These are phyloP conservation scores for Metschnikowia continentalis DNA, from an alignment of 805 yeast genomes.

Conservation along the genomic window DNA sequence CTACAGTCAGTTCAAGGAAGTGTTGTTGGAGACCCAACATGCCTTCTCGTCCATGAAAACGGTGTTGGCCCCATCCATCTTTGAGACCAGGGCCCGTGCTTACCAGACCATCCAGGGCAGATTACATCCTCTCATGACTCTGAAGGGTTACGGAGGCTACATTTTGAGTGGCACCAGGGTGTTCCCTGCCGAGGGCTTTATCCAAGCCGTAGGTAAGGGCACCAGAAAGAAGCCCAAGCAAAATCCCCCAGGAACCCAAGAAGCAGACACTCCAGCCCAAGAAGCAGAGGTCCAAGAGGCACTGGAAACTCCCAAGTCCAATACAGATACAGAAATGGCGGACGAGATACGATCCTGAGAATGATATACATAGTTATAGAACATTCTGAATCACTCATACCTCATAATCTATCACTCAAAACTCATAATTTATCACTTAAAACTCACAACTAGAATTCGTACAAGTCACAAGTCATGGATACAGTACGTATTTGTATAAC, in stretches of 20 bases:
- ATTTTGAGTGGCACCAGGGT: slow-evolving; percentile 76
- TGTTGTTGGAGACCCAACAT: slow-evolving; percentile 69
- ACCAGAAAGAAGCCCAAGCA: slow-evolving; percentile 35
- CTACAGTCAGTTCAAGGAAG: slow-evolving; percentile 78
- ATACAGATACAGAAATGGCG: neutral
- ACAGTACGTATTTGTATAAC: too few relatives aligned
- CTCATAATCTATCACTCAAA: too few relatives aligned
- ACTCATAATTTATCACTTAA: too few relatives aligned
- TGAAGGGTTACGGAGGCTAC: slow-evolving; percentile 90
- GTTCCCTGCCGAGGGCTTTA: slow-evolving; percentile 55
- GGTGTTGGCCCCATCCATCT: slow-evolving; percentile 75
- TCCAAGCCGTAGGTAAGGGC: slow-evolving; percentile 68
- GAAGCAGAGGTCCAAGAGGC: neutral
- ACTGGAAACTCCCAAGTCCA: slow-evolving; percentile 5
- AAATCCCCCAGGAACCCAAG: slow-evolving; percentile 4
- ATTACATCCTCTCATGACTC: slow-evolving; percentile 92
- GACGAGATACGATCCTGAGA: neutral
- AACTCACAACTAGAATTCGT: neutral
- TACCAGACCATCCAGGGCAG: slow-evolving; percentile 94
- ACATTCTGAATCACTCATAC: too few relatives aligned
- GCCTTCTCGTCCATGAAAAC: slow-evolving; percentile 62
- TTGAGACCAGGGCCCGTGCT: slow-evolving; percentile 77
- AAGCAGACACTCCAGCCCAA: neutral
- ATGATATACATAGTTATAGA: neutral
- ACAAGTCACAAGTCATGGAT: neutral